Evolutionary conservation across 139 green algal species (phyloP).

Genomic region (Zygnema circumcarinatum): DNA sequence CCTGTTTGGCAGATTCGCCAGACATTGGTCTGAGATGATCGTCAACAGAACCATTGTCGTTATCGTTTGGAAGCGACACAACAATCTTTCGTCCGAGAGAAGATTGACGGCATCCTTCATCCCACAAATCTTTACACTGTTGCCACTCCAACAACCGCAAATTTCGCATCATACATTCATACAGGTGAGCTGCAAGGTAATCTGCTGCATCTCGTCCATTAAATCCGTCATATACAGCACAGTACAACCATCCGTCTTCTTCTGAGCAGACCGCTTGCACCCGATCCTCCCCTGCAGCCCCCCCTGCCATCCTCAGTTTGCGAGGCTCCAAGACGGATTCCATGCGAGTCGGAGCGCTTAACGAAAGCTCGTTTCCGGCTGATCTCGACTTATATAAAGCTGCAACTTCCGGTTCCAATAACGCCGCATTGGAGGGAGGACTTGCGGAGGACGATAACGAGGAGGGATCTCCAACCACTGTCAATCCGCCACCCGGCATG

Average conservation of each 20-base stretch:
- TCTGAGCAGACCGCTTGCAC: slow-evolving; percentile 51
- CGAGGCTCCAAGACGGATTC: slow-evolving; percentile 1
- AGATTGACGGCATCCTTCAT: neutral
- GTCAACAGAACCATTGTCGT: neutral
- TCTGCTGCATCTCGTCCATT: slow-evolving; percentile 50
- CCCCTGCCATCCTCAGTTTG: slow-evolving; percentile 39
- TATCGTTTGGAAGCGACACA: neutral
- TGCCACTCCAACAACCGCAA: slow-evolving; percentile 31
- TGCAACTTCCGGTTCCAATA: neutral
- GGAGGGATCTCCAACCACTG: neutral
- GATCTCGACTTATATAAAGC: neutral
- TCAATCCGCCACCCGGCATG: neutral
- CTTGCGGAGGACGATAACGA: slow-evolving; percentile 4
- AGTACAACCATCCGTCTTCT: slow-evolving; percentile 54
- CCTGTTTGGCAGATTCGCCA: neutral
- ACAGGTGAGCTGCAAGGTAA: slow-evolving; percentile 49
- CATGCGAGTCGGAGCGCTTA: slow-evolving; percentile 9
- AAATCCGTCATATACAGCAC: slow-evolving; percentile 50
- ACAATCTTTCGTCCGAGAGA: neutral
- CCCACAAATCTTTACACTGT: no score
- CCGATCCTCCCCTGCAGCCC: slow-evolving; percentile 42
- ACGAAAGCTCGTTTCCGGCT: neutral
- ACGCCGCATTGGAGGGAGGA: neutral
- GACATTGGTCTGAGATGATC: neutral
- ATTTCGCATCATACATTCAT: slow-evolving; percentile 31